phyloP scores from a whole-genome alignment of 2,329 filamentous ascomycete species.

The Epichloe uncinata region DNA sequence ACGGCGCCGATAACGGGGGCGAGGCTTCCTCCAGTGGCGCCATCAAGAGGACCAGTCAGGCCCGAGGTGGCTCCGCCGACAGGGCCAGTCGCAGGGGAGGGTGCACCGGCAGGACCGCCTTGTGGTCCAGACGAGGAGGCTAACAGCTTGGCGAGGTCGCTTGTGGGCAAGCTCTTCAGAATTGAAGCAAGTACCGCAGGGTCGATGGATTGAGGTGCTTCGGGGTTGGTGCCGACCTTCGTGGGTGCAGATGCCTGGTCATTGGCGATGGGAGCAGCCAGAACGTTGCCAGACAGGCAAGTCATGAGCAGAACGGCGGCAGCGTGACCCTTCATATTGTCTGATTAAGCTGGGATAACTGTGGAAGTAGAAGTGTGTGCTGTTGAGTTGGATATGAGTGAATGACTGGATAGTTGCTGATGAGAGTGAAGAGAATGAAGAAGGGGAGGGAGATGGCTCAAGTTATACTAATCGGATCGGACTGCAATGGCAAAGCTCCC shows the following conservation, averaged over 20 bases:
- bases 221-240: not conserved
- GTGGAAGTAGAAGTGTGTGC: not conserved
- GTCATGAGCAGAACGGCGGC: constrained; percentile 2
- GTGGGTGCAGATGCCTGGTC: not conserved
- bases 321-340: constrained; percentile 1
- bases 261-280: not conserved
- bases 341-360: not conserved
- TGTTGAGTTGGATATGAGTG: not conserved
- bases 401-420: not conserved
- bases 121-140: not conserved
- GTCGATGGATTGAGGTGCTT: too few species aligned
- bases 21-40: not conserved
- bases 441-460: not conserved
- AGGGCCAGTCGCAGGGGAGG: not conserved
- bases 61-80: not conserved
- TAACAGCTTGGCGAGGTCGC: not conserved
- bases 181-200: too few species aligned
- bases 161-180: not conserved
- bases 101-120: too few species aligned
- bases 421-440: not conserved
- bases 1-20: not conserved
- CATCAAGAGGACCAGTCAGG: not conserved
- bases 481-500: too few species aligned
- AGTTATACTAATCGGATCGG: not conserved
- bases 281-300: constrained; percentile 1